Base-by-base conservation (phyloP, 2,329 filamentous ascomycete species). In the Penicillium sp. region DNA sequence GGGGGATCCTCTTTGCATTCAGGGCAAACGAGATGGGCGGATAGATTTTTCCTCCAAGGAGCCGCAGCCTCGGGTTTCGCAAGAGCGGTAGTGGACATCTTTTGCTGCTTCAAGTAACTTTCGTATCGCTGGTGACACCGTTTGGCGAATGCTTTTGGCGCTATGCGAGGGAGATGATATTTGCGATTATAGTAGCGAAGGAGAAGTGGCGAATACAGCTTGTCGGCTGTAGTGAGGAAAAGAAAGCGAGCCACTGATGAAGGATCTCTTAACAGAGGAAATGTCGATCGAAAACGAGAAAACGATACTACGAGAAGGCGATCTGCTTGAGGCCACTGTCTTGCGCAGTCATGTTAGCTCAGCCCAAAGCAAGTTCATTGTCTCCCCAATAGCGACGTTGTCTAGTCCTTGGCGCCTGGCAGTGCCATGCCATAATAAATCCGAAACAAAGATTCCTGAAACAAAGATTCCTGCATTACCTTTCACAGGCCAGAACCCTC, bases 1-100 rank as follows among this genome's bases (percentile, higher is more conserved):
- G 94, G 93, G n/a, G 94, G 94, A 50, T 85, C 82, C 69, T 96
- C 91, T 68, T 88, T 88, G 80, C 94, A 99, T 70, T 99, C 93
- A 14, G 85, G 88, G 73, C 94, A 99, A 61, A 91, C 87, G 59
- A 97, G 76, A 62, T 87, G 85, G 68, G 91, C 88, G 72, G 90
- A 95, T 55, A 97, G 82, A 64, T 97, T 94, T 72, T 96, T 88
- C 67, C 85, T 84, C 81, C 86, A 96, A 60, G 79, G 60, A 71
- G 56, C 74, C 23, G 68, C 70, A 55, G 76, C 66, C 29, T 69
- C 71, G 51, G 77, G 72, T 61, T 74, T 69, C 56, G 60, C 61
- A 40, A 53, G n/a, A 56, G 57, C 56, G 69, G 79, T 57, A 36
- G 65, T 61, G 19, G 70, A 66, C 68, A 75, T 75, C 56, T 71